Evolutionary conservation across 139 green algal genomes (phyloP), one percentile per base, ranked within the genome.

Genomic region (Chlorella sorokiniana): DNA sequence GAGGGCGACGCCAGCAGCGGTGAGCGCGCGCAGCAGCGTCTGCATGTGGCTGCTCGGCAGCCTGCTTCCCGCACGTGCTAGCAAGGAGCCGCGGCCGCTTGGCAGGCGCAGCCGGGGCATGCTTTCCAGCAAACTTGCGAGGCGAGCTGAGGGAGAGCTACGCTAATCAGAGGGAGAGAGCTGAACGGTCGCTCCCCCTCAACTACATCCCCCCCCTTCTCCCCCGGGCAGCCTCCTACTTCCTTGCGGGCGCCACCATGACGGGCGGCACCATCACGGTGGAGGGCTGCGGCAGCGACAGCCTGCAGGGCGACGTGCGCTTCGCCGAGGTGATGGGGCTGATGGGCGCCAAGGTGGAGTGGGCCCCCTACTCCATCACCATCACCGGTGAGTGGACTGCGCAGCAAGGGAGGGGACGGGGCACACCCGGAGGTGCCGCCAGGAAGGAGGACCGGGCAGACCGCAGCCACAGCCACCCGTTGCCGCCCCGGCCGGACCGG

Each of bases 291-390:
- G 97, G 97, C 69, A 93, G 85, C 27, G 94, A 98, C 41, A 95
- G 87, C 78, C 78, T 99, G 86, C 95, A 93, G 85, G 96, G 96
- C 14, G 96, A 99, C 78, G 94, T 97, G 69, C 90, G 93, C 22
- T 99, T 98, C 89, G 96, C 96, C 27, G 81, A 95, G 76, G 95
- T 98, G 64, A 96, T 99, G 93, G 97, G 89, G n/a, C 87, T 94
- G 25, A 98, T 99, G 97, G 97, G 97, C 7, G 95, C 95, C 41
- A 90, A 93, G 64, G 94, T 99, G 65, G 86, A 96, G 83, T 99
- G 94, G 94, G 81, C 83, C 4, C 91, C 94, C 63, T 95, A 98
- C 91, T 91, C 87, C 42, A 97, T 99, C 88, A 97, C 87, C 31
- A 93, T 99, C 81, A 98, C 93, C 35, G 95, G 96, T 62, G 87